Conservation (phyloP, 129 eudicot species). For the Lactuca saligna region DNA sequence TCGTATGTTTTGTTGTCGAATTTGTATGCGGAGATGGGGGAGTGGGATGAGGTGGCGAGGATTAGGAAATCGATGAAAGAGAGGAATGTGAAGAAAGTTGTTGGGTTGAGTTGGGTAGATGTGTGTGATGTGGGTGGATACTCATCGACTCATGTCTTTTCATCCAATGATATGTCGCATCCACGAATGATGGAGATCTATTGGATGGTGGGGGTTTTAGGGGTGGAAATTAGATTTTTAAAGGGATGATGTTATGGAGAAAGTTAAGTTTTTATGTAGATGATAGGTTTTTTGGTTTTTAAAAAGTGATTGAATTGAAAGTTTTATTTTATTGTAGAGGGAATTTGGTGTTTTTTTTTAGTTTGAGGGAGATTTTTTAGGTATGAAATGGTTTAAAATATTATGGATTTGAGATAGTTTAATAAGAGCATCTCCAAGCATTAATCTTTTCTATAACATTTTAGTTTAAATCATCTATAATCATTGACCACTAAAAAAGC, state of each 20-base stretch:
- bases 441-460: too few species aligned
- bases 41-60: slow-evolving; percentile 80
- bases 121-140: slow-evolving; percentile 28
- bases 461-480: too few species aligned
- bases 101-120: slow-evolving; percentile 94
- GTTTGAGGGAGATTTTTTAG: too few species aligned
- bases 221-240: slow-evolving; percentile 57
- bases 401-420: too few species aligned
- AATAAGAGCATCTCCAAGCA: too few species aligned
- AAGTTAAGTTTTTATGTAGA: slow-evolving; percentile 21
- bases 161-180: slow-evolving; percentile 78
- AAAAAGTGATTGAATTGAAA: neutral
- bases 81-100: slow-evolving; percentile 66
- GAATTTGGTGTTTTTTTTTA: too few species aligned
- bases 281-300: neutral
- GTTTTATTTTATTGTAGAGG: neutral
- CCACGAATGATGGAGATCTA: slow-evolving; percentile 59
- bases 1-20: slow-evolving; percentile 89
- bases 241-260: slow-evolving; percentile 37
- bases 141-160: slow-evolving; percentile 51
- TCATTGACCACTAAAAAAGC: too few species aligned
- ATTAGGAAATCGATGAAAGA: slow-evolving; percentile 74
- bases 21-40: slow-evolving; percentile 81
- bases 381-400: too few species aligned
- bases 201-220: slow-evolving; percentile 63